A percentile compares a stretch with the other conserved stretches of the same genome.
phyloP scores from a whole-genome alignment of 495 filamentous ascomycete species.

The Aspergillus sclerotioniger region DNA sequence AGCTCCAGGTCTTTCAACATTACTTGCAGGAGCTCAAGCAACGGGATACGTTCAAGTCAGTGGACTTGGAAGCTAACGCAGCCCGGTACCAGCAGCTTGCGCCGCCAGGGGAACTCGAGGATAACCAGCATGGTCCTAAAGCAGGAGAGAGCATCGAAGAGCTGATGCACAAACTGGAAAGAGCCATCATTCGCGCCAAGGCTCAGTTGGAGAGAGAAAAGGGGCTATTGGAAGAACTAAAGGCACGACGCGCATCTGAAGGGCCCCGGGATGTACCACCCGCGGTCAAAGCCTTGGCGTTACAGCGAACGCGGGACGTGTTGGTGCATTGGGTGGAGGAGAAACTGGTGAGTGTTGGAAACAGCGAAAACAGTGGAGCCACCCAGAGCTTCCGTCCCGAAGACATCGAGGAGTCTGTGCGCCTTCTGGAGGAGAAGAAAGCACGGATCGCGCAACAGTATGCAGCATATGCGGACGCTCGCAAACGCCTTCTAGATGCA shows the following conservation, averaged over 20 bases:
- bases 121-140: conserved; percentile 3
- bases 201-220: conserved; percentile 61
- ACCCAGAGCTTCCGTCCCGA: conserved; percentile 36
- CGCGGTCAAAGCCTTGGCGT: conserved; percentile 42
- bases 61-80: conserved; percentile 45
- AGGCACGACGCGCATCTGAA: conserved; percentile 30
- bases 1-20: conserved; percentile 53
- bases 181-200: conserved; percentile 62
- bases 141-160: conserved; percentile 42
- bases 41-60: conserved; percentile 43
- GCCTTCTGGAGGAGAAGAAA: conserved; percentile 38
- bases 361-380: conserved; percentile 31
- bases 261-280: conserved; percentile 17
- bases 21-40: conserved; percentile 38
- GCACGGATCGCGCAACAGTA: conserved; percentile 52
- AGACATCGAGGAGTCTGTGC: conserved; percentile 38
- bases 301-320: conserved; percentile 58
- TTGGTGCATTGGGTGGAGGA: conserved; percentile 72
- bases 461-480: conserved; percentile 34
- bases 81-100: conserved; percentile 41
- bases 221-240: conserved; percentile 56
- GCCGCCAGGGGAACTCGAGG: conserved; percentile 37
- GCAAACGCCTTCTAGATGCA: conserved; percentile 38
- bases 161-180: conserved; percentile 61
- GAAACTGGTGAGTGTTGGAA: conserved; percentile 57